A percentile compares a stretch with the other conserved stretches of the same genome.
Conservation (phyloP, 495 filamentous ascomycete genomes). For the Baudoinia panamericana region DNA sequence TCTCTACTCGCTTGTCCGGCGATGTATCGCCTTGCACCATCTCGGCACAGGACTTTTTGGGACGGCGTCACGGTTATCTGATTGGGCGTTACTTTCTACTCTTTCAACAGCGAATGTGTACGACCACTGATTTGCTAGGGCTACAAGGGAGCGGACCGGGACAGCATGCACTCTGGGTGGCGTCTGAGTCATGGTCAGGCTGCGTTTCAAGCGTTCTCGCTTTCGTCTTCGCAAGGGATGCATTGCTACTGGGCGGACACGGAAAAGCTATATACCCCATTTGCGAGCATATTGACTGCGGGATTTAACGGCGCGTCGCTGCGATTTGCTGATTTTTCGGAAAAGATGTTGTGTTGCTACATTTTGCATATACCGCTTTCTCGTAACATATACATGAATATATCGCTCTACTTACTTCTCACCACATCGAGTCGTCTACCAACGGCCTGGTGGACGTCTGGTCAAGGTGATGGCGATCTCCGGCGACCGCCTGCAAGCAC, state of each 20-base stretch:
- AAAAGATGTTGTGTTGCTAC: no score
- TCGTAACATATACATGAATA: no score
- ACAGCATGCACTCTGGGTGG: background rate
- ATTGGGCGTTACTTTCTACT: background rate
- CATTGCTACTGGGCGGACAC: background rate
- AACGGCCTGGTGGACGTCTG: no score
- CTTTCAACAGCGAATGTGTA: background rate
- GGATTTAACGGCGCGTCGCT: conserved; percentile 1
- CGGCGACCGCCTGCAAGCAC: no score
- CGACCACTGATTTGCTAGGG: background rate
- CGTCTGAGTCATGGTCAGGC: conserved; percentile 3
- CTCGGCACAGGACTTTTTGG: background rate
- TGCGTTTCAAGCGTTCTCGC: conserved; percentile 3
- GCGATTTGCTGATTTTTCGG: no score
- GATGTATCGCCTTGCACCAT: conserved; percentile 1
- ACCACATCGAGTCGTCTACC: no score
- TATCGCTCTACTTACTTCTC: no score
- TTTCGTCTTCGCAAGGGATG: background rate
- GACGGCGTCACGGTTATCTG: background rate
- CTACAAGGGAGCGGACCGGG: background rate
- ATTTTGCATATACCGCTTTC: no score
- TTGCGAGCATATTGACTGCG: background rate
- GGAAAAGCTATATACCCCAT: conserved; percentile 7
- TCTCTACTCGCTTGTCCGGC: conserved; percentile 3
- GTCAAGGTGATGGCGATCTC: no score